phyloP scores from a whole-genome alignment of 345 rosid species.

The Eucalyptus regnans region DNA sequence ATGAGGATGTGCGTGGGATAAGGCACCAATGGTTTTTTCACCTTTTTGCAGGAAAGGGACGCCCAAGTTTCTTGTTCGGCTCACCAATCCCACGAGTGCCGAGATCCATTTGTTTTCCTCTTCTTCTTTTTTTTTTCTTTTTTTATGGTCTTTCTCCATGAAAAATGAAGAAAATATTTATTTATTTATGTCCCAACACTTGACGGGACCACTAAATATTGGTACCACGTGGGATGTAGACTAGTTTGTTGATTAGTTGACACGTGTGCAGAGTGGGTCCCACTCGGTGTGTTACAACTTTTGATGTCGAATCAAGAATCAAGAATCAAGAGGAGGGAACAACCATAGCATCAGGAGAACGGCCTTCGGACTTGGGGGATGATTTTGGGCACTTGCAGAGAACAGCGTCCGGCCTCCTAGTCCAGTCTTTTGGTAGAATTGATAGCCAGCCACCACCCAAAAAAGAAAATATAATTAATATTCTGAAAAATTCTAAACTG shows the following conservation, averaged over 20 bases:
- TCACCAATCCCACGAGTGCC: not conserved
- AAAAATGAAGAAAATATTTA: not conserved
- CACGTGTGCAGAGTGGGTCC: too few species aligned
- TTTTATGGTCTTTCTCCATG: not conserved
- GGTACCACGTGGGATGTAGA: not conserved
- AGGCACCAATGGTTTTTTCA: not conserved
- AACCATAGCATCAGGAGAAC: not conserved
- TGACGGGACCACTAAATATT: not conserved
- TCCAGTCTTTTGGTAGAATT: not conserved
- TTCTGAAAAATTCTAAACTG: too few species aligned
- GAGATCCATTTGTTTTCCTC: not conserved
- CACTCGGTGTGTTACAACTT: accelerated
- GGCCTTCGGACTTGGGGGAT: not conserved
- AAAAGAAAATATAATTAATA: too few species aligned
- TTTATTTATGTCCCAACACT: not conserved
- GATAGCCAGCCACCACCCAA: not conserved
- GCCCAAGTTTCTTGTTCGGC: not conserved
- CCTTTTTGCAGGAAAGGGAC: not conserved
- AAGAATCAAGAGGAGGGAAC: too few species aligned
- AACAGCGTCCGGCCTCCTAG: not conserved
- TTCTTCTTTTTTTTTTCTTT: accelerated
- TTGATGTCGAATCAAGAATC: too few species aligned
- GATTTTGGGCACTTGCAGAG: not conserved
- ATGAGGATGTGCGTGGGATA: not conserved
- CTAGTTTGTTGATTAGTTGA: not conserved